Evolutionary conservation across 1,284 basidiomycete species (phyloP).

Genomic region (Macrocystidia cucumis): DNA sequence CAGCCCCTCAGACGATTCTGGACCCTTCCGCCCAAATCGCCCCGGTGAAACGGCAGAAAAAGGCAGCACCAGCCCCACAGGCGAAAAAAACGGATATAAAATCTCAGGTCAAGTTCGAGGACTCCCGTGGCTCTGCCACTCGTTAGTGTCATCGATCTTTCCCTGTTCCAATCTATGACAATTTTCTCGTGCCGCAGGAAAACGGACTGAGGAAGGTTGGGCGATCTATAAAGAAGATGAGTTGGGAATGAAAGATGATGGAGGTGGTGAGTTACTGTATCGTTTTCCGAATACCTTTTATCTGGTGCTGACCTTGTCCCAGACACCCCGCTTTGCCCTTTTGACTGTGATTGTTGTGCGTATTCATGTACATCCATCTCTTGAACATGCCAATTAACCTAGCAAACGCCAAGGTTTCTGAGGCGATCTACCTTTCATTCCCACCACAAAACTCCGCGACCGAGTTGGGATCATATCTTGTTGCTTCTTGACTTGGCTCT

Average conservation of each 20-base stretch:
- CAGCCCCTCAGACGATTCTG: conserved; percentile 49
- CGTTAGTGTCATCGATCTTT: conserved; percentile 43
- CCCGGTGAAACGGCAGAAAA: conserved; percentile 26
- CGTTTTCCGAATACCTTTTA: conserved; percentile 12
- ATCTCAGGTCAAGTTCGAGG: conserved; percentile 49
- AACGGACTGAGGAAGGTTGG: conserved; percentile 82
- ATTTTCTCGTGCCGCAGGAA: conserved; percentile 37
- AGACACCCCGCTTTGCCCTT: conserved; percentile 71
- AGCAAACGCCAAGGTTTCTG: conserved; percentile 19
- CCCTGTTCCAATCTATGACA: conserved; percentile 4
- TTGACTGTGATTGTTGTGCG: conserved; percentile 83
- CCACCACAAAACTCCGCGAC: too few species aligned
- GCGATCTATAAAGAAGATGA: conserved; percentile 84
- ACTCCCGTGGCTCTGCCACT: conserved; percentile 68
- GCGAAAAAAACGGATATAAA: conserved; percentile 14
- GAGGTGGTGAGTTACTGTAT: conserved; percentile 56
- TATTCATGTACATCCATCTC: conserved; percentile 11
- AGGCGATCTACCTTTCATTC: too few species aligned
- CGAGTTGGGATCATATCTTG: conserved; percentile 1
- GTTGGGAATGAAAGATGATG: conserved; percentile 63
- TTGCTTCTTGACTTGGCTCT: conserved; percentile 38
- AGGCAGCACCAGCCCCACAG: conserved; percentile 12
- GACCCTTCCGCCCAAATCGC: conserved; percentile 39
- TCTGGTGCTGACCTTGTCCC: conserved; percentile 15
- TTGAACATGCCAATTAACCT: not conserved